Evolutionary conservation across 129 eudicot species (phyloP), one percentile per base, ranked within the genome.

Genomic region (Saposhnikovia divaricata): DNA sequence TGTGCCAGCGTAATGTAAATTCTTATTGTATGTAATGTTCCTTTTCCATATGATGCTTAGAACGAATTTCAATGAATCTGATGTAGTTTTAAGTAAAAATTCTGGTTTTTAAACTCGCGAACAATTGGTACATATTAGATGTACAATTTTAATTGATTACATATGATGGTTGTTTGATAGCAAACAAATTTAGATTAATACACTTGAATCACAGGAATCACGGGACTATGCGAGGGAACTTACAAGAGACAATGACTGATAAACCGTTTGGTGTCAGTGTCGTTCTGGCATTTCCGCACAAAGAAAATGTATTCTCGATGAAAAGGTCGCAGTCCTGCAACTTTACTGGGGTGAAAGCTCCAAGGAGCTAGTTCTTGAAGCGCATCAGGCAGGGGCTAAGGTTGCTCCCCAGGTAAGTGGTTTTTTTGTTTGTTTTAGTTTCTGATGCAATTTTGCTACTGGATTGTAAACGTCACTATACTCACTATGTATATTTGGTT

Each of bases 251-350:
- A 28, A 88, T 95, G 85, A 95, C 98, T 46, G 83, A 90, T 77
- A 95, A 92, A 79, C 97, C 96, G 25, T 95, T 92, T 76, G 98
- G 98, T 43, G 91, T 95, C n/a, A 97, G 93, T 23, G 89, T 92
- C 46, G 92, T 94, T 84, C 71, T 94, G 76, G 97, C 98, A 43
- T 94, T 94, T 82, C 97, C 98, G 80, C 96, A 94, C 80, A 80
- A 90, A 78, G 89, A 94, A 77, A 94, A 94, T 76, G 38, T 94
- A 89, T 94, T 51, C 84, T 94, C 28, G 92, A 92, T 53, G 98
- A 92, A 80, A 92, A 85, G 80, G 98, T 94, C 61, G 93, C 92
- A 40, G 81, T 94, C 79, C 86, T 94, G 91, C 96, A 94, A 85
- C 87, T 90, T 75, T 94, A 88, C 48, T 94, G 98, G 98, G 97